Conservation (phyloP, 371 early-diverging fungal genomes). For the Mortierella polycephala region DNA sequence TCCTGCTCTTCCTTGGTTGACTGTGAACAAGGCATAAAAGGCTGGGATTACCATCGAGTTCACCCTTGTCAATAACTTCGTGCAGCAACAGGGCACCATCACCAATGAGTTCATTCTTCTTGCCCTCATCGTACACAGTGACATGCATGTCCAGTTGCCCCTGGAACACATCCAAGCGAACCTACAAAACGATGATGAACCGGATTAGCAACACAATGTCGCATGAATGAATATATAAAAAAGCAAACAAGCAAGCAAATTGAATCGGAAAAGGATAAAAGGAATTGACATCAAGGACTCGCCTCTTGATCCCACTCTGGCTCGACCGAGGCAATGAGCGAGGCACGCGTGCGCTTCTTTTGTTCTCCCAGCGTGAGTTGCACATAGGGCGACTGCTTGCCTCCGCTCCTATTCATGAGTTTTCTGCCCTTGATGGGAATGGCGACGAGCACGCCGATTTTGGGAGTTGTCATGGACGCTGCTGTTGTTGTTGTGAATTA, state of each 20-base stretch:
- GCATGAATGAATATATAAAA: background rate
- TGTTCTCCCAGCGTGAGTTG: constrained; percentile 52
- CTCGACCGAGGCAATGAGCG: constrained; percentile 48
- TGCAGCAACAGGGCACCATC: constrained; percentile 41
- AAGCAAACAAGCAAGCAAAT: background rate
- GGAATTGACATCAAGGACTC: constrained; percentile 2
- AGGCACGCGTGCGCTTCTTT: constrained; percentile 48
- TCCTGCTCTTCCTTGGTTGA: background rate
- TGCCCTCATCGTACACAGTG: constrained; percentile 50
- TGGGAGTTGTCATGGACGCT: constrained; percentile 18
- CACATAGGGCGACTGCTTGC: constrained; percentile 53
- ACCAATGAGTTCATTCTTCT: constrained; percentile 50
- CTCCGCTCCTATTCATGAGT: constrained; percentile 48
- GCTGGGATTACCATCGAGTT: constrained; percentile 44
- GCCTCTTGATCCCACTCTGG: constrained; percentile 57
- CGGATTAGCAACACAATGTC: no score
- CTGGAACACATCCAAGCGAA: constrained; percentile 50
- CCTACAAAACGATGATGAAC: constrained; percentile 2
- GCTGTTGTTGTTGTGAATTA: background rate
- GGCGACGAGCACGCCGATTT: constrained; percentile 46
- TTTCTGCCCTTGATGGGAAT: constrained; percentile 55
- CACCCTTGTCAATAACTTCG: constrained; percentile 54
- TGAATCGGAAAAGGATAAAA: background rate
- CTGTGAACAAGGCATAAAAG: background rate
- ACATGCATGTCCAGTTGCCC: constrained; percentile 49